Conservation (phyloP, 2,329 filamentous ascomycete species). For the Diaporthe ampelina region DNA sequence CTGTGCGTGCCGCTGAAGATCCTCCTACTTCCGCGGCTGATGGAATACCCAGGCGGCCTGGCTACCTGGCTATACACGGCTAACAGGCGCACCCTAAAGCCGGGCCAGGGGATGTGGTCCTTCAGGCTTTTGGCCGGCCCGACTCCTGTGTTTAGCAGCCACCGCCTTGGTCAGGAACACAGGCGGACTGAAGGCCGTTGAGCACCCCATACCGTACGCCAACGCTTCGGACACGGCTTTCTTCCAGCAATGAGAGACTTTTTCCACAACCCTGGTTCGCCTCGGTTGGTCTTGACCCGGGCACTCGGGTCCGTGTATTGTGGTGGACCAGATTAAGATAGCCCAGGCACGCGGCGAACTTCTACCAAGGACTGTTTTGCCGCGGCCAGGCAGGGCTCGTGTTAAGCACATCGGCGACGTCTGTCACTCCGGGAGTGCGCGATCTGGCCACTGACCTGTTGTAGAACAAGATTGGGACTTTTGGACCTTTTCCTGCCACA, state of each 20-base stretch:
- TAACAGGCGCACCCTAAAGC: not conserved
- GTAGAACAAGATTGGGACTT: not conserved
- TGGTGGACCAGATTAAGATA: not conserved
- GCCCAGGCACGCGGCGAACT: not conserved
- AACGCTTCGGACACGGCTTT: conserved; percentile 8
- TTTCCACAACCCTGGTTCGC: not conserved
- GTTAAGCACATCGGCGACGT: not conserved
- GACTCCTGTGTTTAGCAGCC: not conserved
- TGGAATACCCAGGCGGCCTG: not conserved
- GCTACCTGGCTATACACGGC: not conserved
- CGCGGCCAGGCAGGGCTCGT: not conserved
- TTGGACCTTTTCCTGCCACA: not conserved
- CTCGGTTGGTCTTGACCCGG: conserved; percentile 28
- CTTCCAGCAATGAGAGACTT: conserved; percentile 18
- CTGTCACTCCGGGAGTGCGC: not conserved
- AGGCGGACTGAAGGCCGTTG: conserved; percentile 14
- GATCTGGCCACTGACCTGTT: not conserved
- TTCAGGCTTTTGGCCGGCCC: not conserved
- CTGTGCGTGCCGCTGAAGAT: conserved; percentile 1
- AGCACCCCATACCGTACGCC: conserved; percentile 8
- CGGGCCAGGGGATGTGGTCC: conserved; percentile 1
- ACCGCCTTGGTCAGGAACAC: not conserved
- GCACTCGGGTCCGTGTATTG: not conserved
- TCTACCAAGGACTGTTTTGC: not conserved
- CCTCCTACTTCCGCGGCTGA: not conserved